Conservation (phyloP, 768 basidiomycete species). For the Boletus rufocinnamomeus region DNA sequence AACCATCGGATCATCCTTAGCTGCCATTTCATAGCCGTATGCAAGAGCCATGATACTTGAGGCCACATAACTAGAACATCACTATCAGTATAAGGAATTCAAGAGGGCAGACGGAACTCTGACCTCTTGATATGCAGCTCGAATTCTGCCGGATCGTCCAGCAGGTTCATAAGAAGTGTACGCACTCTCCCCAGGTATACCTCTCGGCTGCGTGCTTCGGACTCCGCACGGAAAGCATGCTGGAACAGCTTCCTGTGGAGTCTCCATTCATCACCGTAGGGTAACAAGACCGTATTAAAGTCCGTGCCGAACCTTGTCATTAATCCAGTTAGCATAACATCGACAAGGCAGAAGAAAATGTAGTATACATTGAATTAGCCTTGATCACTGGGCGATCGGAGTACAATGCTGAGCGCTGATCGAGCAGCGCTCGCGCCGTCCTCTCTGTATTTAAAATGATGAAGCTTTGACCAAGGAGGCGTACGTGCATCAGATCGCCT, state of each 20-base stretch:
- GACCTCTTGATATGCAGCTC: constrained; percentile 28
- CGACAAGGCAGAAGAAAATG: not conserved
- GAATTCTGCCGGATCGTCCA: constrained; percentile 26
- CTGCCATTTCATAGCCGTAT: constrained; percentile 26
- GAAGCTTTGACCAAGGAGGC: constrained; percentile 29
- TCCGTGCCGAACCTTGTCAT: constrained; percentile 28
- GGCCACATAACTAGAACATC: constrained; percentile 22
- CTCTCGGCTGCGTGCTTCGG: constrained; percentile 20
- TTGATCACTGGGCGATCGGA: constrained; percentile 29
- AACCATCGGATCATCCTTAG: constrained; percentile 26
- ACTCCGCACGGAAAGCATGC: constrained; percentile 28
- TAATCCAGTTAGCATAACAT: not conserved
- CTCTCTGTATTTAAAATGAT: constrained; percentile 33
- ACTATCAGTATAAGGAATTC: not conserved
- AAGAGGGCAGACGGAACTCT: not conserved
- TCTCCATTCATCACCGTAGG: constrained; percentile 34
- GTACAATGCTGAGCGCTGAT: constrained; percentile 31
- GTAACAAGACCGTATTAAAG: constrained; percentile 31
- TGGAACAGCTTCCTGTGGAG: constrained; percentile 35
- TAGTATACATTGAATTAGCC: constrained; percentile 17
- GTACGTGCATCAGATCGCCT: constrained; percentile 28
- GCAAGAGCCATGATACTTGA: constrained; percentile 29
- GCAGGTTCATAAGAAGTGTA: constrained; percentile 24
- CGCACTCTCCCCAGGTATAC: constrained; percentile 23
- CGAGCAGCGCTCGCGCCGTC: constrained; percentile 26